These are phyloP conservation scores for Skeletonema menzelii DNA, from an alignment of 108 stramenopile species.

Conservation along the genomic window DNA sequence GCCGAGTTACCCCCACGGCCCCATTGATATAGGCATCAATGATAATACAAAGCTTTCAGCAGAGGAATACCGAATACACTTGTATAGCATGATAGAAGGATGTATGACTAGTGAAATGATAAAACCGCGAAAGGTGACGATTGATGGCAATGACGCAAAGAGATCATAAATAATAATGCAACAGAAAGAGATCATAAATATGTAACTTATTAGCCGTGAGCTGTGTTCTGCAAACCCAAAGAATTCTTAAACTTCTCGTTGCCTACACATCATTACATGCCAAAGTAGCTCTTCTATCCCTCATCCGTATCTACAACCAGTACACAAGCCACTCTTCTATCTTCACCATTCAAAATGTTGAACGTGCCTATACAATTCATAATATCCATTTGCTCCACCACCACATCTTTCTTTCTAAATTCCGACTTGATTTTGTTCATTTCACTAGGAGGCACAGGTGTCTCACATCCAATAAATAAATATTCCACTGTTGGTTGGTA, in stretches of 20 bases:
- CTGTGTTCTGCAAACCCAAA: too few species aligned
- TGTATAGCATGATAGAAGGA: conserved; percentile 40
- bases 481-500: conserved; percentile 62
- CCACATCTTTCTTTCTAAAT: conserved; percentile 40
- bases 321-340: conserved; percentile 69
- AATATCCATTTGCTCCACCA: conserved; percentile 68
- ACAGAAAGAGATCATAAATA: too few species aligned
- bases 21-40: conserved; percentile 48
- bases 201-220: too few species aligned
- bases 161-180: too few species aligned
- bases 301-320: conserved; percentile 44
- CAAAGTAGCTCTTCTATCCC: neutral
- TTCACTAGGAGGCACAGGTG: conserved; percentile 47
- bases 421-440: conserved; percentile 55
- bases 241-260: neutral
- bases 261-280: neutral
- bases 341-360: conserved; percentile 89
- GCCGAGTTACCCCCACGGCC: conserved; percentile 44
- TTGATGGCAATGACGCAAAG: neutral
- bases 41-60: conserved; percentile 54
- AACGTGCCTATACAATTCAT: conserved; percentile 84
- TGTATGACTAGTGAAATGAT: neutral
- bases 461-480: conserved; percentile 67
- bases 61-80: conserved; percentile 39
- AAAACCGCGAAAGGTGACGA: neutral